Evolutionary conservation across 1,284 basidiomycete genomes (phyloP).

Genomic region (Takashimella tepidaria): DNA sequence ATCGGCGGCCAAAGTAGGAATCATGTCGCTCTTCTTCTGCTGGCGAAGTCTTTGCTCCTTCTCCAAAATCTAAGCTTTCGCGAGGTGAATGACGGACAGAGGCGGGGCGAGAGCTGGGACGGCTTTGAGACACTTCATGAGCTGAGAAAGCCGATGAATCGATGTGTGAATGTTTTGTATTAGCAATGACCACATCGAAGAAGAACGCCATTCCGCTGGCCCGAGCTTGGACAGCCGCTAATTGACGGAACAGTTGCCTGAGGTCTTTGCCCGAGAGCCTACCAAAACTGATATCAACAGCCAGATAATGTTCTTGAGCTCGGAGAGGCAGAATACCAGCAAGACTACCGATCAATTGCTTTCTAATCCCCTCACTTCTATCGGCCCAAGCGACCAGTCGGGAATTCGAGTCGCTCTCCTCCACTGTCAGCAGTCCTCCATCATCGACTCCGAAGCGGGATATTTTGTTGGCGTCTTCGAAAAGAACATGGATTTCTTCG

Average conservation of each 20-base stretch:
- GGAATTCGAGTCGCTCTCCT: neutral
- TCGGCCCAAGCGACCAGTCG: slow-evolving; percentile 32
- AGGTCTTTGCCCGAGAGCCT: slow-evolving; percentile 40
- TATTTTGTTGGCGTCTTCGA: slow-evolving; percentile 14
- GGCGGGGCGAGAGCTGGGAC: slow-evolving; percentile 20
- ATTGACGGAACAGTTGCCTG: slow-evolving; percentile 30
- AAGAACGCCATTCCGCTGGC: slow-evolving; percentile 44
- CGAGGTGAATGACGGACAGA: slow-evolving; percentile 13
- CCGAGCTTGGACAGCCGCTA: slow-evolving; percentile 39
- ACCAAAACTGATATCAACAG: slow-evolving; percentile 41
- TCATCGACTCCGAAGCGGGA: neutral
- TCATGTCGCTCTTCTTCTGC: neutral
- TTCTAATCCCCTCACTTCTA: slow-evolving; percentile 28
- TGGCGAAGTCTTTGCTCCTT: neutral
- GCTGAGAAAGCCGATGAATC: slow-evolving; percentile 39
- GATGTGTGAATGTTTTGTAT: slow-evolving; percentile 39
- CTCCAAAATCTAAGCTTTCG: neutral
- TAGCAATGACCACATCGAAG: slow-evolving; percentile 44
- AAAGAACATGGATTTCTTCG: slow-evolving; percentile 31
- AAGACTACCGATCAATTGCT: slow-evolving; percentile 28
- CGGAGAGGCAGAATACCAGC: slow-evolving; percentile 37
- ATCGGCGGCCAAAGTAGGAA: neutral
- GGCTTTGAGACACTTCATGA: slow-evolving; percentile 17
- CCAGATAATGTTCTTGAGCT: slow-evolving; percentile 40
- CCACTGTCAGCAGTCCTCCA: neutral